phyloP scores from a whole-genome alignment of 306 rosid species.

The Glycine latifolia region DNA sequence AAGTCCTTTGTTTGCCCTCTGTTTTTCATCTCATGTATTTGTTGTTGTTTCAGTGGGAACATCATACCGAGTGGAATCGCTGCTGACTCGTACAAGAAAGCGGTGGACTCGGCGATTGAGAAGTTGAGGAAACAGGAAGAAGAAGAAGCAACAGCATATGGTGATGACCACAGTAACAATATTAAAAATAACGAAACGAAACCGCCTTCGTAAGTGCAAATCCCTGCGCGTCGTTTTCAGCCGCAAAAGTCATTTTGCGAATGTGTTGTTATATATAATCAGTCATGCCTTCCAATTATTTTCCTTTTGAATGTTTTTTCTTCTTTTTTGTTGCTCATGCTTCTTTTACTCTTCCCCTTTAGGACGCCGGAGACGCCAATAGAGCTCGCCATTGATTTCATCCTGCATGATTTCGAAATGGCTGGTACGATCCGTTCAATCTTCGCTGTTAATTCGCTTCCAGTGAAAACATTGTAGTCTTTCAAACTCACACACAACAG shows the following conservation, averaged over 20 bases:
- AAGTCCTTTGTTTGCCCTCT: not conserved
- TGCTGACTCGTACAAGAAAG: constrained; percentile 84
- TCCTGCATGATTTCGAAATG: constrained; percentile 97
- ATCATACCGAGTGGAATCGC: constrained; percentile 87
- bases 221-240: constrained; percentile 40
- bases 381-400: constrained; percentile 89
- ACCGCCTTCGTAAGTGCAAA: constrained; percentile 62
- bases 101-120: constrained; percentile 87
- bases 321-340: not conserved
- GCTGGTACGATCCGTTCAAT: constrained; percentile 66
- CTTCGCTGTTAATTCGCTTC: not conserved
- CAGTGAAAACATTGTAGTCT: too few species aligned
- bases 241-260: constrained; percentile 39
- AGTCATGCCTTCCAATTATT: constrained; percentile 17
- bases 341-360: constrained; percentile 11
- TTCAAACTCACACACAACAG: not conserved
- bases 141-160: too few species aligned
- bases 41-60: constrained; percentile 64
- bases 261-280: constrained; percentile 4
- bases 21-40: not conserved
- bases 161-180: not conserved
- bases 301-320: not conserved
- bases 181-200: constrained; percentile 54
- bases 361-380: constrained; percentile 60
- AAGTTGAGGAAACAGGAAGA: constrained; percentile 65